Evolutionary conservation across 345 rosid genomes (phyloP), one percentile per base, ranked within the genome.

Genomic region (Raphanus raphanistrum): DNA sequence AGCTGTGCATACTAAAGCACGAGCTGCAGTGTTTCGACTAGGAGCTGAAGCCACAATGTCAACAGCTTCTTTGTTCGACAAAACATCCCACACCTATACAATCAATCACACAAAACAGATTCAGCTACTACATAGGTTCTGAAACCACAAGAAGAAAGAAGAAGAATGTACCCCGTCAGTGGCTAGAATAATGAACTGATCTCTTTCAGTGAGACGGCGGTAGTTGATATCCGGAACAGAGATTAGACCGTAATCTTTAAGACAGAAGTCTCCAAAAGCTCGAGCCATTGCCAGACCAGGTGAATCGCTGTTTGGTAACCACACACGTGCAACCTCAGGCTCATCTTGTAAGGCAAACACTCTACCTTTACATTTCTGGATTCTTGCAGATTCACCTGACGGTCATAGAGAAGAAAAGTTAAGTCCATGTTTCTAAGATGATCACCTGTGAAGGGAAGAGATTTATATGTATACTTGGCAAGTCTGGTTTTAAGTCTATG

Each of bases 221-320:
- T 90, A 86, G 82, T 78, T 88, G 73, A 94, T 77, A 85, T 94
- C 98, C 4, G 96, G 98, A 45, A 88, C 87, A 1, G 98, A 92
- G 80, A 92, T 94, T 77, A 94, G 79, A 70, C 98, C 98, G 72
- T 90, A 94, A 86, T 94, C 96, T 80, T 91, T 94, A 31, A 94
- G 88, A 83, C 98, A 94, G 81, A 94, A 94, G 82, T 94, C 98
- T 27, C 98, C 98, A 79, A 94, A 92, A 72, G 98, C 98, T 85
- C 98, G 90, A 73, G 98, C 97, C 98, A 94, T 94, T 29, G 98
- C 97, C 76, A 94, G 78, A 71, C 98, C 98, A 69, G 98, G 98
- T 62, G 98, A 90, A 78, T 94, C 93, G 35, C 84, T 89, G 81
- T 92, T 89, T 13, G 97, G 98, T 84, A 94, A 83, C 97, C 98